A percentile compares a stretch with the other conserved stretches of the same genome.
Conservation (phyloP, 768 basidiomycete genomes). For the Brasilioporus rufonigricans region DNA sequence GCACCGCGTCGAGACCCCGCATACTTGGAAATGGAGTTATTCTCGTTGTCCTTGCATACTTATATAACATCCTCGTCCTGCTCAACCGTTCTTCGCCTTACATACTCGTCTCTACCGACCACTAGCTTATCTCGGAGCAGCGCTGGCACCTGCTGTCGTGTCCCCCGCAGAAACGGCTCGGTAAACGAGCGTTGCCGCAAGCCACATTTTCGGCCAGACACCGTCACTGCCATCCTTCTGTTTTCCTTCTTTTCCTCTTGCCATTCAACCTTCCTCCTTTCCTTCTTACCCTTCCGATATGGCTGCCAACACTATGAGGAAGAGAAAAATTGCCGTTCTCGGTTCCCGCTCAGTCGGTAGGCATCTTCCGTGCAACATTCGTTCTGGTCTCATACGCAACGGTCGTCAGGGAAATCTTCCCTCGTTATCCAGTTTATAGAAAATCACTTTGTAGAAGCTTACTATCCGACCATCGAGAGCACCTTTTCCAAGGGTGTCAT, state of each 20-base stretch:
- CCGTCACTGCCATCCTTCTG: conserved; percentile 12
- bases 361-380: conserved; percentile 22
- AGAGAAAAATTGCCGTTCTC: conserved; percentile 86
- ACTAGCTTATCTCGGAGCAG: not conserved
- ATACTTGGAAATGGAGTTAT: conserved; percentile 15
- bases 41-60: too few species aligned
- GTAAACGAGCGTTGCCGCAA: conserved; percentile 31
- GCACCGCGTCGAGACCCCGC: conserved; percentile 31
- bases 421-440: conserved; percentile 92
- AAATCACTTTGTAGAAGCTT: conserved; percentile 86
- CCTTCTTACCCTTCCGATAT: conserved; percentile 18
- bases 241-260: conserved; percentile 14
- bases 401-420: conserved; percentile 84
- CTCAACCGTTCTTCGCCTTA: conserved; percentile 1
- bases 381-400: conserved; percentile 18
- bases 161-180: conserved; percentile 28
- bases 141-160: conserved; percentile 18
- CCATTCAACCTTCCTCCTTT: conserved; percentile 3
- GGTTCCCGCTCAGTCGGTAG: conserved; percentile 87
- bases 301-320: conserved; percentile 51
- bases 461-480: conserved; percentile 94
- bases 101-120: conserved; percentile 1
- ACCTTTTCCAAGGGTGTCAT: conserved; percentile 83
- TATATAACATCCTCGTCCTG: conserved; percentile 21
- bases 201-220: conserved; percentile 17